Base-by-base conservation (phyloP, 2,329 filamentous ascomycete species). In the Ophiostoma pallidulum region DNA sequence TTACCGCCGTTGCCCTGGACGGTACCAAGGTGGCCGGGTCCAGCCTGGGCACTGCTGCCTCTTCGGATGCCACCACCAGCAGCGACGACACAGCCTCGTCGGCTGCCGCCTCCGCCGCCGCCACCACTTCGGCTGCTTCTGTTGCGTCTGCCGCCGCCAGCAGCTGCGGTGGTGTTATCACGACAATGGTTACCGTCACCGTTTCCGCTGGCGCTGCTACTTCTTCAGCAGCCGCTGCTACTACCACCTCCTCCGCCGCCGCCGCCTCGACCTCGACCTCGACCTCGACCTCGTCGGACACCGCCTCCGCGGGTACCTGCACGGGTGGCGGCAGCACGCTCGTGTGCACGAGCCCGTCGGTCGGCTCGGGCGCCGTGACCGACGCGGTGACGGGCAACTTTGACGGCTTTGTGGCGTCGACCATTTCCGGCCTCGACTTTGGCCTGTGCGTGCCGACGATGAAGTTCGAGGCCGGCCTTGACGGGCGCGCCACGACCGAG, bases 391-490 rank as follows among this genome's bases (percentile, higher is more conserved):
- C 50, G 4, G 51, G 53, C 35, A 54, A 40, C 26, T 54, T 54
- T 45, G 45, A 41, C 19, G 51, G 53, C 18, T 53, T 53, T 26
- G 54, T 56, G 20, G 42, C 41, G 28, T 55, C 53, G 38, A 46
- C 49, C 6, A 48, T 50, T 14, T 4, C 43, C 7, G 43, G 43
- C 19, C 53, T 70, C 18, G 72, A 77, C 66, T 77, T 78, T 54
- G 74, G 74, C 46, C 61, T 62, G 31, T 78, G 74, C 63, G 65
- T 66, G 31, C 75, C 75, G 3, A 77, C 73, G n/a, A 74, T 77
- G 56, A 74, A 79, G 60, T 78, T 77, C 60, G 69, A 75, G 53
- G 73, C 71, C 49, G 78, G 77, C n/a, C 73, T 77, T 24, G 66
- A 70, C 65, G 73, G 73, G 32, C 77, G 79, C 49, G 64, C 69